Evolutionary conservation across 805 yeast species (phyloP).

Genomic region (Metschnikowia proteae): DNA sequence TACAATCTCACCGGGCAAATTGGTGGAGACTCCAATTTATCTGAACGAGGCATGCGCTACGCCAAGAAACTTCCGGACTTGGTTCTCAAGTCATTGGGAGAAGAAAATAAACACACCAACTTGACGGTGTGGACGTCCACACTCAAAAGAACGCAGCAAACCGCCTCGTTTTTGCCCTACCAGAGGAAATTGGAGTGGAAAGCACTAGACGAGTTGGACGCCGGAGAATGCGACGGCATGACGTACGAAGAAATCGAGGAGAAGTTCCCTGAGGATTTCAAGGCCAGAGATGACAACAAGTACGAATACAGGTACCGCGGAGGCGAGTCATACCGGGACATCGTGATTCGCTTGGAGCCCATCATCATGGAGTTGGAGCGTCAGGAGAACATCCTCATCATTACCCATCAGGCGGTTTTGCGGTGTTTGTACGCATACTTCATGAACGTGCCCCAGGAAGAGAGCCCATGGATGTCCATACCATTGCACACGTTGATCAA

Average conservation of each 20-base stretch:
- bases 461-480: constrained; percentile 98
- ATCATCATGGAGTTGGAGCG: constrained; percentile 97
- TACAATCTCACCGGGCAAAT: constrained; percentile 91
- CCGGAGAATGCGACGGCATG: constrained; percentile 96
- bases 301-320: constrained; percentile 95
- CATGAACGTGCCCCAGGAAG: constrained; percentile 97
- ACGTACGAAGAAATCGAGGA: constrained; percentile 90
- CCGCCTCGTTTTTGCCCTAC: constrained; percentile 78
- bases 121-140: constrained; percentile 97
- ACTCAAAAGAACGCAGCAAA: constrained; percentile 84
- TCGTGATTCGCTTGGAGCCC: constrained; percentile 91
- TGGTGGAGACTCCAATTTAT: constrained; percentile 89
- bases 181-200: constrained; percentile 84
- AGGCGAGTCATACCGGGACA: constrained; percentile 95
- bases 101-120: constrained; percentile 46
- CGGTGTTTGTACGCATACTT: constrained; percentile 96
- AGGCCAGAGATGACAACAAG: constrained; percentile 92
- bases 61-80: constrained; percentile 77
- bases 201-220: constrained; percentile 94
- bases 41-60: constrained; percentile 80
- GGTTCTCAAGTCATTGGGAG: constrained; percentile 61
- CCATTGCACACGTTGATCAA: constrained; percentile 94
- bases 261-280: constrained; percentile 88
- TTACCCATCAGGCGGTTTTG: constrained; percentile 96
- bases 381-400: constrained; percentile 91